Base-by-base conservation (phyloP, 1,284 basidiomycete genomes). In the Megacollybia platyphylla region DNA sequence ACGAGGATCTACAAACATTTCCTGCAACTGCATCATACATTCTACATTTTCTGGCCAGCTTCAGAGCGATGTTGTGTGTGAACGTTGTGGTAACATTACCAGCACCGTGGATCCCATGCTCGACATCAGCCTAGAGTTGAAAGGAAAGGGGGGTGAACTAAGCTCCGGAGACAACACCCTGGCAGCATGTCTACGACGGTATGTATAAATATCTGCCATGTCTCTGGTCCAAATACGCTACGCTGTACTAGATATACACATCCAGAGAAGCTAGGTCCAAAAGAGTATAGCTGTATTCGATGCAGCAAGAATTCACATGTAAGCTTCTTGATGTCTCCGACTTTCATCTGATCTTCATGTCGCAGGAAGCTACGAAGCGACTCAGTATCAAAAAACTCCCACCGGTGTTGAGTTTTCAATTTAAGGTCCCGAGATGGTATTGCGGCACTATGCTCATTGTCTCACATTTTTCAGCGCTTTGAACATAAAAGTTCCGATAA, bases 1-100 rank as follows among this genome's bases (percentile, higher is more conserved):
- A 15, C 75, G 77, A 36, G 85, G 81, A 0, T 77, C 71, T 10
- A 82, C 80, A 0, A 76, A 74, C 45, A 70, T 83, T 32, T 72
- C 74, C 24, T 97, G 93, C 59, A 89, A 86, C 48, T 97, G 93
- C 56, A 82, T 96, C 51, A 79, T 96, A 9, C 93, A 97, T 57
- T 80, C 81, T 17, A 90, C 90, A 0, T 97, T 97, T 55, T 79
- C 82, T 0, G 93, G 93, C 0, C 73, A 79, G 42, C 62, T 97
- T 3, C 87, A 93, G 51, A 93, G 88, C 49, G 86, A 94, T 41
- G 87, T 97, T 18, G 84, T 76, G 31, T 97, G 93, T 55, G 85
- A 84, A 39, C 68, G 79, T 5, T 87, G 84, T 52, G 74, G 78
- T 2, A 83, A 78, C 45, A 71, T 78, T 3, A 92, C 81, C 4